A percentile compares a stretch with the other conserved stretches of the same genome.
These are phyloP conservation scores for Podospora didyma DNA, from an alignment of 495 filamentous ascomycete genomes.

Conservation along the genomic window DNA sequence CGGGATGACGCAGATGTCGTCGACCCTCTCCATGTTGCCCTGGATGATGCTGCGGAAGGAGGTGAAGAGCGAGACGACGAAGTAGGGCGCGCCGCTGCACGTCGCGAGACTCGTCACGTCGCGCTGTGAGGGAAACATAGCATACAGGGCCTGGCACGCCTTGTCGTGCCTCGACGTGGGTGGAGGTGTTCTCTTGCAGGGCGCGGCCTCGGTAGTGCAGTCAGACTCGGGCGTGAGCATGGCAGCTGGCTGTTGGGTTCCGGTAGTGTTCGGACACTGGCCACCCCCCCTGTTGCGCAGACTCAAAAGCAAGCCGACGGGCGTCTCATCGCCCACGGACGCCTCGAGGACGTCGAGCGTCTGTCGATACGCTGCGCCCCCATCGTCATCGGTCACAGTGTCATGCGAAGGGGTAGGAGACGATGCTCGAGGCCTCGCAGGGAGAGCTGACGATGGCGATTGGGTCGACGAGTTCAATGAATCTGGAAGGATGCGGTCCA, in stretches of 20 bases:
- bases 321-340: constrained; percentile 16
- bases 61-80: constrained; percentile 28
- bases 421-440: neutral
- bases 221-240: constrained; percentile 25
- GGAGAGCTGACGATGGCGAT: neutral
- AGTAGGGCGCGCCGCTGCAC: constrained; percentile 24
- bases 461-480: neutral
- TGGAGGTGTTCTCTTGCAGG: neutral
- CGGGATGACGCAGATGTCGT: constrained; percentile 25
- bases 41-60: constrained; percentile 22
- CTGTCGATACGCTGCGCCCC: neutral
- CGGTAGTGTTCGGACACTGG: constrained; percentile 1
- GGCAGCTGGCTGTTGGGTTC: neutral
- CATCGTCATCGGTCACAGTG: constrained; percentile 5
- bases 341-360: constrained; percentile 12
- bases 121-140: constrained; percentile 36
- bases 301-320: constrained; percentile 17
- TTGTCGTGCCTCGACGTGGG: constrained; percentile 12
- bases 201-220: constrained; percentile 5
- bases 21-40: constrained; percentile 19
- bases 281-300: constrained; percentile 13
- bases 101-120: constrained; percentile 31
- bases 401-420: constrained; percentile 14
- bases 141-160: constrained; percentile 27
- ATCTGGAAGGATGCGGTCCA: constrained; percentile 35